Conservation (phyloP, 768 basidiomycete genomes). For the Rhizopogon roseolus region DNA sequence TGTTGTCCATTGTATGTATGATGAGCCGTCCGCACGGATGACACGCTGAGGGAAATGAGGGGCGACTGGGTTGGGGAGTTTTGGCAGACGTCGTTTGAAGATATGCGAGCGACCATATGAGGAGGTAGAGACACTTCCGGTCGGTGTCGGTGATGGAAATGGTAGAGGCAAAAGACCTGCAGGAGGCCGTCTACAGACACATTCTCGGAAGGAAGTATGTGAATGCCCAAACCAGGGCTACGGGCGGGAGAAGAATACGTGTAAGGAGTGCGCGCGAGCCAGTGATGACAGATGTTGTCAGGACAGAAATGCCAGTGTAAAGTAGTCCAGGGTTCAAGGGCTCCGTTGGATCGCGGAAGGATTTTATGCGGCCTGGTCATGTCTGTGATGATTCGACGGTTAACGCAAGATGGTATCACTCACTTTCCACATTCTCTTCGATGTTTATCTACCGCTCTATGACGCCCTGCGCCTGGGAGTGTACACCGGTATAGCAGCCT, state of each 20-base stretch:
- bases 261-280: constrained; percentile 68
- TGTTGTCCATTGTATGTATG: constrained; percentile 84
- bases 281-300: constrained; percentile 83
- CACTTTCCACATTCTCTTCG: constrained; percentile 84
- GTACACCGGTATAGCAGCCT: constrained; percentile 50
- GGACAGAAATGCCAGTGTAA: constrained; percentile 84
- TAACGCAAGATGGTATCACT: constrained; percentile 22
- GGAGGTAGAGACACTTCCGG: constrained; percentile 44
- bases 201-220: constrained; percentile 87
- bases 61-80: constrained; percentile 78
- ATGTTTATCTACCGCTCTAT: constrained; percentile 82
- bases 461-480: constrained; percentile 62
- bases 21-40: constrained; percentile 83
- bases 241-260: constrained; percentile 72
- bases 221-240: constrained; percentile 63
- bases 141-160: not conserved
- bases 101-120: constrained; percentile 85
- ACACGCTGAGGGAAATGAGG: constrained; percentile 85
- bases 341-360: constrained; percentile 76
- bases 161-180: not conserved
- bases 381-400: not conserved
- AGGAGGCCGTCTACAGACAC: not conserved
- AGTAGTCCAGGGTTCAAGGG: constrained; percentile 84
- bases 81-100: constrained; percentile 61
- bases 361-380: constrained; percentile 68